Evolutionary conservation across 495 filamentous ascomycete genomes (phyloP), one percentile per base, ranked within the genome.

Genomic region (Glarea lozoyensis): DNA sequence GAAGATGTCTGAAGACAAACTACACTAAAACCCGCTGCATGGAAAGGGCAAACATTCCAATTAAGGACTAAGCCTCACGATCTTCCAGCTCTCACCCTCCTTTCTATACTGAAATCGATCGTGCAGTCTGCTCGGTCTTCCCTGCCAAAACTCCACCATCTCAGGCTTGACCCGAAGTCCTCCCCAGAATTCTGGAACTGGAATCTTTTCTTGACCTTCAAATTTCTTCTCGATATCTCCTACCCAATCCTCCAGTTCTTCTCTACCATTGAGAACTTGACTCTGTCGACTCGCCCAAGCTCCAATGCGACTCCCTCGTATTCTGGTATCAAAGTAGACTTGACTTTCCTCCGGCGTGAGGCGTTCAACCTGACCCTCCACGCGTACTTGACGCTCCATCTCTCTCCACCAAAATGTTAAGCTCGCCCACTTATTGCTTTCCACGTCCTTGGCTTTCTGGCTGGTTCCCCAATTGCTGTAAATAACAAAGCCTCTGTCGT

Each of bases 241-340:
- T 1, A 92, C 84, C 66, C 77, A 73, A 37, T 63, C 57, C 49
- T 86, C 83, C 23, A 92, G 61, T 17, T 38, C 50, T 25, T 43
- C 47, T 10, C 60, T 60, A 12, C 49, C 60, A 18, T 56, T 57
- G 18, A 62, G 56, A 3, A 62, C 63, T 46, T 65, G 58, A 56
- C 85, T 90, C 75, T 96, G 89, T 67, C 69, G 74, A 64, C 86
- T 93, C 10, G 92, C 87, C 92, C 92, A 97, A 10, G 86, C 92
- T 4, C 92, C 93, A 49, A 97, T 76, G 54, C 86, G 75, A 54
- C 79, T 87, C 2, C 86, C 85, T 19, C 85, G 67, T 32, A 81
- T 81, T 30, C 86, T 62, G 2, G 88, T 92, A 55, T 84, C 82
- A 65, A 77, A 98, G 64, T 98, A 96, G 24, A 81, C 61, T 66